A percentile compares a stretch with the other conserved stretches of the same genome.
These are phyloP conservation scores for Fomitopsis betulina DNA, from an alignment of 1,284 basidiomycete species.

Conservation along the genomic window DNA sequence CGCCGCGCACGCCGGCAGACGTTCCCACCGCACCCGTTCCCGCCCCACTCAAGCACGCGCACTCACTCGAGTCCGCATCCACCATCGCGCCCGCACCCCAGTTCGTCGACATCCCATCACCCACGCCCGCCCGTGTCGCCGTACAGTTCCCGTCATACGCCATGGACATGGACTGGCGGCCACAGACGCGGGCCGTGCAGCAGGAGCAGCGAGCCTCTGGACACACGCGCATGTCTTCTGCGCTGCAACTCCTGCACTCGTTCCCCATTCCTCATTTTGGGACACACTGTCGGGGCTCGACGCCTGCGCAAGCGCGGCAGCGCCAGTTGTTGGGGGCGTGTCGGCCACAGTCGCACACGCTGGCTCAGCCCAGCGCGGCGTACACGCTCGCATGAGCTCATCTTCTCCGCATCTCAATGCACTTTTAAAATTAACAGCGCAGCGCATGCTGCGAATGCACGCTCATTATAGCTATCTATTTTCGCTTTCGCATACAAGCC, in stretches of 20 bases:
- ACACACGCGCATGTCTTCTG: slow-evolving; percentile 14
- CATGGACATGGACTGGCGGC: neutral
- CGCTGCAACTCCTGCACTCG: slow-evolving; percentile 24
- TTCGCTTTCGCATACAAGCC: neutral
- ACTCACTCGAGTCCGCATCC: slow-evolving; percentile 7
- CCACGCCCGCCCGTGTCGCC: slow-evolving; percentile 6
- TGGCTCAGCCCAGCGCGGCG: neutral
- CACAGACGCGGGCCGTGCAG: slow-evolving; percentile 1
- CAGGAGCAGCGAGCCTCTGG: slow-evolving; percentile 1
- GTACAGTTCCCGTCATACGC: neutral
- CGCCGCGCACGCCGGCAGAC: slow-evolving; percentile 22
- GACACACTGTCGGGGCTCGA: slow-evolving; percentile 17
- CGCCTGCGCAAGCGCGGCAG: neutral
- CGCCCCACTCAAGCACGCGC: slow-evolving; percentile 11
- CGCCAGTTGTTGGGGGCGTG: neutral
- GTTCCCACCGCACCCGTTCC: slow-evolving; percentile 10
- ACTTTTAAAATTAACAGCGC: neutral
- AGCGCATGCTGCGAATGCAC: neutral
- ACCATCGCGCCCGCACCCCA: slow-evolving; percentile 3
- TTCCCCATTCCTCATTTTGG: slow-evolving; percentile 28
- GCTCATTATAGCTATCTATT: slow-evolving; percentile 2
- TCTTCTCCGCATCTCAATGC: neutral
- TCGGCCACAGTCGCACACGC: neutral
- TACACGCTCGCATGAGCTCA: slow-evolving; percentile 4
- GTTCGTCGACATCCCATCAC: slow-evolving; percentile 9